phyloP scores from a whole-genome alignment of 805 yeast species.

The Candida corydali region DNA sequence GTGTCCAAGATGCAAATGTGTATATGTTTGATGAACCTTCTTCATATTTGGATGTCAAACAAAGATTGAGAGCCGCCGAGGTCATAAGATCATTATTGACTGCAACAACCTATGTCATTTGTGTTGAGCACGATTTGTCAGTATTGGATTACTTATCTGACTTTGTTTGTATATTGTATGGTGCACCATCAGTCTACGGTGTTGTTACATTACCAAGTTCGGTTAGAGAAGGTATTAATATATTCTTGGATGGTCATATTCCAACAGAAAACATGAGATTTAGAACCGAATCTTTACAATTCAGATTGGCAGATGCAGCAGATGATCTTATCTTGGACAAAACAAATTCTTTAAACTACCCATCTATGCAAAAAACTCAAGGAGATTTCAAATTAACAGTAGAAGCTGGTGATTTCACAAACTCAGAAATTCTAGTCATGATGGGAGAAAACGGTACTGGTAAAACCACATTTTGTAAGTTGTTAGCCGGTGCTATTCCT shows the following conservation, averaged over 20 bases:
- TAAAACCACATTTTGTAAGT: conserved; percentile 94
- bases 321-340: conserved; percentile 76
- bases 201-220: conserved; percentile 95
- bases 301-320: conserved; percentile 85
- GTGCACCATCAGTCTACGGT: conserved; percentile 98
- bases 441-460: conserved; percentile 99
- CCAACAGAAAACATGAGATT: conserved; percentile 96
- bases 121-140: conserved; percentile 98
- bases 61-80: conserved; percentile 95
- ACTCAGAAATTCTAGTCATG: conserved; percentile 96
- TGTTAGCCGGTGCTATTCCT: conserved; percentile 87
- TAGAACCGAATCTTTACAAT: conserved; percentile 93
- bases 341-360: conserved; percentile 72
- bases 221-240: conserved; percentile 98
- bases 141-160: conserved; percentile 96
- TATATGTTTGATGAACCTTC: conserved; percentile 99
- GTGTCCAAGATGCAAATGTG: conserved; percentile 91
- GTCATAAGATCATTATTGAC: conserved; percentile 82
- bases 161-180: conserved; percentile 93
- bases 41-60: conserved; percentile 96
- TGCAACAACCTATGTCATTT: conserved; percentile 80
- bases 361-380: conserved; percentile 83
- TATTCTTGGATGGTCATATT: conserved; percentile 96
- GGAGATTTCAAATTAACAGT: conserved; percentile 90
- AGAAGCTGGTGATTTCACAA: conserved; percentile 86